A percentile compares a stretch with the other conserved stretches of the same genome.
Conservation (phyloP, 2,329 filamentous ascomycete species). For the Ceratocystis destructans region DNA sequence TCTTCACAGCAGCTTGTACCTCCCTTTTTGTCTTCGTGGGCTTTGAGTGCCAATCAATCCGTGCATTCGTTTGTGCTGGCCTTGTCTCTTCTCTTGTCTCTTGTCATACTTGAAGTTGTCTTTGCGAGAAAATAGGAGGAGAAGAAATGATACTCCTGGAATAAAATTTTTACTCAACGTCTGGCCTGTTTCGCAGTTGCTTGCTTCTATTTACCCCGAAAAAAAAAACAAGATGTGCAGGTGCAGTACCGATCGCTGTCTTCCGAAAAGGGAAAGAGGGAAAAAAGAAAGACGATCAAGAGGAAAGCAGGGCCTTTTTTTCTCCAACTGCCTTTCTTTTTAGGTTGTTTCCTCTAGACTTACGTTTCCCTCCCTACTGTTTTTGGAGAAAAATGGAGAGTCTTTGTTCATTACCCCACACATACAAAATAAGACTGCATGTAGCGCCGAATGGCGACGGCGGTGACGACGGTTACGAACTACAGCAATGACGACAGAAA, state of each 20-base stretch:
- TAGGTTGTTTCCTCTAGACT: neutral
- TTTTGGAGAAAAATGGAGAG: neutral
- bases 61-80: neutral
- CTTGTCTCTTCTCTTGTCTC: neutral
- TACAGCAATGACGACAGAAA: neutral
- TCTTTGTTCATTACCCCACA: neutral
- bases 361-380: neutral
- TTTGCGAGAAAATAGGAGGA: neutral
- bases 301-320: slow-evolving; percentile 4
- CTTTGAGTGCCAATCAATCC: neutral
- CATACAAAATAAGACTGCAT: neutral
- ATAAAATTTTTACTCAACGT: neutral
- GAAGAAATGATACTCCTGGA: neutral
- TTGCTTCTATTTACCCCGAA: neutral
- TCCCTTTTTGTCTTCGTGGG: neutral
- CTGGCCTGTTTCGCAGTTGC: neutral
- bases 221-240: neutral
- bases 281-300: neutral
- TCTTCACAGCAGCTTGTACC: neutral
- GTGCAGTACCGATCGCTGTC: neutral
- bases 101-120: neutral
- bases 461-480: neutral
- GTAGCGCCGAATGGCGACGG: neutral
- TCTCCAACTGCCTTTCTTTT: neutral
- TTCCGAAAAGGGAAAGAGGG: neutral